phyloP scores from a whole-genome alignment of 352 stramenopile species.

The Pythium guiyangense region DNA sequence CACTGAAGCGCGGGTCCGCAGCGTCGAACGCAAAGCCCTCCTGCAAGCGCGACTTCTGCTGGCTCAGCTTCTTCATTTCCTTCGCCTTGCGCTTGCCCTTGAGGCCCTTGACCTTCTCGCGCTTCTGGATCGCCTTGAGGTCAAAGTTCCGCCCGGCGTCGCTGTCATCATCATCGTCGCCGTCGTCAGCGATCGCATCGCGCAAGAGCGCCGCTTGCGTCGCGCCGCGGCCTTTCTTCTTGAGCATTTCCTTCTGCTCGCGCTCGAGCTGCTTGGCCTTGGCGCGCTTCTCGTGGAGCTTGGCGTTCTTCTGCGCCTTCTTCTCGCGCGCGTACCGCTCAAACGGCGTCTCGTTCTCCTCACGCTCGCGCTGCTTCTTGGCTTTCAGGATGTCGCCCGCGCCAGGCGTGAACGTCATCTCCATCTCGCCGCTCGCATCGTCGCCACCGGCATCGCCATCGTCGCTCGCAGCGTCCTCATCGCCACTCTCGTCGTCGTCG shows the following conservation, averaged over 20 bases:
- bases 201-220: slow-evolving; percentile 53
- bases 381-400: slow-evolving; percentile 61
- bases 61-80: slow-evolving; percentile 62
- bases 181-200: slow-evolving; percentile 45
- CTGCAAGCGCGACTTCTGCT: slow-evolving; percentile 57
- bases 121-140: slow-evolving; percentile 76
- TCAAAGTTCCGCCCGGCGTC: slow-evolving; percentile 75
- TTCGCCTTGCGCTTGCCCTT: slow-evolving; percentile 80
- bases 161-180: slow-evolving; percentile 28
- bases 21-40: slow-evolving; percentile 76
- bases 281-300: slow-evolving; percentile 71
- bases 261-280: slow-evolving; percentile 53
- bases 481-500: slow-evolving; percentile 31
- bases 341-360: slow-evolving; percentile 80
- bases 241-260: slow-evolving; percentile 65
- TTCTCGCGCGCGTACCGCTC: slow-evolving; percentile 83
- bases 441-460: slow-evolving; percentile 15
- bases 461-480: slow-evolving; percentile 15
- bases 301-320: slow-evolving; percentile 84
- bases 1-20: slow-evolving; percentile 64
- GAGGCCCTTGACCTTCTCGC: slow-evolving; percentile 67
- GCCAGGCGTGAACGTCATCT: slow-evolving; percentile 79
- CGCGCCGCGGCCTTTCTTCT: slow-evolving; percentile 45
- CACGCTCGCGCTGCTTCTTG: slow-evolving; percentile 72
- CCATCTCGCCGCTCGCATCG: slow-evolving; percentile 51